Base-by-base conservation (phyloP, 768 basidiomycete genomes). In the Lactarius sp. region DNA sequence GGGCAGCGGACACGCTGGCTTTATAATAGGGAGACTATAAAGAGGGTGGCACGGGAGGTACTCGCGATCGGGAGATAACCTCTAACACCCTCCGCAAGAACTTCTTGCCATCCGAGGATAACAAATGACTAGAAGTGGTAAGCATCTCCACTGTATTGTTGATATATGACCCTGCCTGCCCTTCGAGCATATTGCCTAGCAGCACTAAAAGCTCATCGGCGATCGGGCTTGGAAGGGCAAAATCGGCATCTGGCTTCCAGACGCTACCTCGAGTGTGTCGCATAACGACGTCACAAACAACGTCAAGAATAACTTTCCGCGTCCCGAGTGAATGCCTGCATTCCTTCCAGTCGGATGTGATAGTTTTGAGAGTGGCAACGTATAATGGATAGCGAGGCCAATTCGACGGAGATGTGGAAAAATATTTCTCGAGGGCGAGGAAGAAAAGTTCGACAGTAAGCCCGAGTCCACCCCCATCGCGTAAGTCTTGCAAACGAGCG, bases 261-360 rank as follows among this genome's bases (percentile, higher is more conserved):
- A 9, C 2, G 44, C 44, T 16, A 6, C 5, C 22, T 27, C 22
- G 22, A 27, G 22, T 27, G 22, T 27, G 16, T 42, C 42, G 55
- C 20, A 59, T 66, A 71, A 75, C 68, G 66, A 69, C 20, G 37
- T 69, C 34, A 71, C 74, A 10, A 61, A 69, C 42, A 66, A 63
- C 14, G 72, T 73, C 22, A 63, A 75, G 5, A 60, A 66, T 4
- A 69, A 69, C 2, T 59, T 71, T 44, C 34, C 65, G 64, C 18
- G 64, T 65, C 31, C 52, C 66, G 9, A 49, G 22, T 4, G 39
- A 60, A 13, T 65, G 34, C 13, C 47, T 52, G 46, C 42, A 7
- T 42, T 18, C 18, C 14, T 33, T 16, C 65, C 61, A 59, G 27
- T 62, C 52, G 22, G 61, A 61, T 16, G 57, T 62, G 9, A 66